Evolutionary conservation across 75 land plant genomes (phyloP), one percentile per base, ranked within the genome.

Genomic region (Ceratopteris richardii): DNA sequence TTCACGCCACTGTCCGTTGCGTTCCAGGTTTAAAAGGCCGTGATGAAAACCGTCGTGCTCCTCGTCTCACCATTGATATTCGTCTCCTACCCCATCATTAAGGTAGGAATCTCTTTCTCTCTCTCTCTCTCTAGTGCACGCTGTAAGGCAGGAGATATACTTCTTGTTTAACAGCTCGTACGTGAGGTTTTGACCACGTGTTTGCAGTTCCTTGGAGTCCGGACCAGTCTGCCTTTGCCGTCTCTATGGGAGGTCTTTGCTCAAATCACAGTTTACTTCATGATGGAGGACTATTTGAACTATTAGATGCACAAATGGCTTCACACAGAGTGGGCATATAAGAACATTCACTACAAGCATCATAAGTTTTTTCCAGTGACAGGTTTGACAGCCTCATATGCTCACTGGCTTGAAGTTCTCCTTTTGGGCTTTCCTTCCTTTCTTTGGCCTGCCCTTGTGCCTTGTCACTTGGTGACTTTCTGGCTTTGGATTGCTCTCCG

Each of bases 231-330:
- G 18, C 76, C 76, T 31, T 55, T 73, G 30, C 76, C 76, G 25
- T 62, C 76, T 19, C 23, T 54, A 10, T 25, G 60, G 59, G 66
- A 66, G 48, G 58, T 57, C 18, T 12, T 26, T 1, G 1, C 40
- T 39, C 76, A 73, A 19, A 57, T 73, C 24, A 4, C 24, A 23
- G 55, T 67, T 21, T 73, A 67, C 57, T 56, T 56, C 17, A 25
- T 62, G 28, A 43, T 73, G n/a, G 72, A 73, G 36, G 76, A 73
- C 64, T 73, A 57, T 31, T 58, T 53, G 1, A 67, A 67, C 40
- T 73, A 66, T 36, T 73, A 72, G 76, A 13, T 73, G 25, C 76
- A 73, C 41, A 51, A 72, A 18, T 73, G 66, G 66, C 5, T 73
- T 28, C 76, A 73, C 42, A 14, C 30, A 1, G 72, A 57, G 0